Base-by-base conservation (phyloP, 345 rosid genomes). In the Anastatica hierochuntica region DNA sequence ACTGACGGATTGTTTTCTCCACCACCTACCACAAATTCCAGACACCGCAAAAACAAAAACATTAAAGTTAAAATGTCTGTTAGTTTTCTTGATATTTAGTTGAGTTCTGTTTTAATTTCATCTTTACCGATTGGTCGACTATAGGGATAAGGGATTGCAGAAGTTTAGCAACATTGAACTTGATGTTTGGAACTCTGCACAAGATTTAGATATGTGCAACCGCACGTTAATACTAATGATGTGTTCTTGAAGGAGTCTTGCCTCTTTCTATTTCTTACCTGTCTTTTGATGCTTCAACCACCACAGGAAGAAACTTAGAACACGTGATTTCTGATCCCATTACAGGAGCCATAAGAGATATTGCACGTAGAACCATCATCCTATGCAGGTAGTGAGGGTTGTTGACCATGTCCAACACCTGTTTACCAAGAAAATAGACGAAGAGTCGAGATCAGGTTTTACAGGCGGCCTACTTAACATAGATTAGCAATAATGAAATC, bases 91-190 rank as follows among this genome's bases (percentile, higher is more conserved):
- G n/a, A n/a, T 0, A 50, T 42, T 35, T 18, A 24, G 11, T 10
- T 49, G 19, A 26, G 40, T 1, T 0, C 21, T 4, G 45, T 43
- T 30, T 21, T 8, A 7, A 4, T 15, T 15, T 15, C n/a, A 11
- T 12, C 77, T 95, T 83, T 74, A 89, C 97, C 19, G 94, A 76
- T 35, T 76, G 88, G 68, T 85, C 95, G 4, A 89, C 88, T 41
- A 92, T 81, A 23, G 98, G 94, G 39, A 63, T 71, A 19, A 90
- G 82, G 26, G 95, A 80, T 59, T 82, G 96, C 62, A 88, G 71
- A 63, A 87, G 85, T 66, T 90, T 90, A 0, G 98, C 98, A 43
- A 84, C 96, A 48, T 90, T 90, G 53, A 90, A 90, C 72, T 84
- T 90, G 64, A 90, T 82, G 80, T 90, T 90, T 20, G 96, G 84